Evolutionary conservation across 176 grass and related monocot genomes (phyloP).

Genomic region (Aegilops sharonensis): DNA sequence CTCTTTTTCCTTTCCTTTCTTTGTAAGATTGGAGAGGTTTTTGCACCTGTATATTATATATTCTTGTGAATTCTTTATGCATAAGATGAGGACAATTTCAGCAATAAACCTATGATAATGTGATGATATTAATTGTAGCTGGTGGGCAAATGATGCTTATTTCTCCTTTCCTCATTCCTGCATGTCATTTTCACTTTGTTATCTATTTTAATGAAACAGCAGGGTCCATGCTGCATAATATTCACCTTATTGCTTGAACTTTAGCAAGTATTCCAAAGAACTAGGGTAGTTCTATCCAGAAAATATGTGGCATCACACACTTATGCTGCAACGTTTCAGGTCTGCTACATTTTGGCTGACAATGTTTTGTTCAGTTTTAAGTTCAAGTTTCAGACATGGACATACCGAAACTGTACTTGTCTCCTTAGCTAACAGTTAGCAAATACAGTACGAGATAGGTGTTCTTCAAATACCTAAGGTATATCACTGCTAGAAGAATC

Average conservation of each 20-base stretch:
- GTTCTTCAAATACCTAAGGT: neutral
- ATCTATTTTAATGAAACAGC: neutral
- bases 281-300: neutral
- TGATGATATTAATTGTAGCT: neutral
- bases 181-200: neutral
- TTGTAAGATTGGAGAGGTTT: too few species aligned
- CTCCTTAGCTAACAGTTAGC: neutral
- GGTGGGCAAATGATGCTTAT: neutral
- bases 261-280: neutral
- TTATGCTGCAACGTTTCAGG: too few species aligned
- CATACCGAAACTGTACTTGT: neutral
- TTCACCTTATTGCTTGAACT: too few species aligned
- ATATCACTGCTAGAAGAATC: neutral
- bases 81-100: conserved; percentile 42
- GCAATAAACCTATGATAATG: neutral
- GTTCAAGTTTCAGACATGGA: neutral
- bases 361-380: neutral
- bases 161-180: neutral
- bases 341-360: neutral
- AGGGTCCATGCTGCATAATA: neutral
- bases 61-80: conserved; percentile 40
- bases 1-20: neutral
- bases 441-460: neutral
- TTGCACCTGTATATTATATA: conserved; percentile 1
- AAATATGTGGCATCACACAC: too few species aligned